A percentile compares a stretch with the other conserved stretches of the same genome.
These are phyloP conservation scores for Xerophyta viscosa DNA, from an alignment of 106 monocot species.

Conservation along the genomic window DNA sequence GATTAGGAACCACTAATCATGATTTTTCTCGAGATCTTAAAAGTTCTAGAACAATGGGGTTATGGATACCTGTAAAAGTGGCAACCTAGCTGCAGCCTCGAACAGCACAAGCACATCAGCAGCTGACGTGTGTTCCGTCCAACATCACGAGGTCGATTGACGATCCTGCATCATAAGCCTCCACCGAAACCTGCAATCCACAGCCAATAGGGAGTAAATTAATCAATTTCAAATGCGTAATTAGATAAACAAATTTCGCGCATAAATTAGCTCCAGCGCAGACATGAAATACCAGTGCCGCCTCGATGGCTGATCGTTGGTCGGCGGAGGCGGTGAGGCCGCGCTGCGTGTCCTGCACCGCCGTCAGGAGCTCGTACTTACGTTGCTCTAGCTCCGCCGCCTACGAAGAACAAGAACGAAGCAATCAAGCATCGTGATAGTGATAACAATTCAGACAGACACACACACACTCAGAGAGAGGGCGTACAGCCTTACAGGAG, in stretches of 20 bases:
- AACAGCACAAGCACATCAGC: conserved; percentile 81
- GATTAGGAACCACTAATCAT: too few species aligned
- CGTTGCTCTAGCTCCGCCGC: conserved; percentile 40
- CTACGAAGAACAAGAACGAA: not conserved
- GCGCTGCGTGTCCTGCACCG: conserved; percentile 81
- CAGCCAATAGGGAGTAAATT: not conserved
- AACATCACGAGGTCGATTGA: conserved; percentile 42
- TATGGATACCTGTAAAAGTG: conserved; percentile 53
- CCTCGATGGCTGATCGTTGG: conserved; percentile 86
- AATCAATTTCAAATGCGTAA: too few species aligned
- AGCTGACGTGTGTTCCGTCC: conserved; percentile 87
- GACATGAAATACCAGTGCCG: conserved; percentile 46
- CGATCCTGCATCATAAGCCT: conserved; percentile 47
- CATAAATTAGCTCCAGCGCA: not conserved
- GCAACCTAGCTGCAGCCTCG: conserved; percentile 65
- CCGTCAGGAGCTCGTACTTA: conserved; percentile 72
- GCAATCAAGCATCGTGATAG: not conserved
- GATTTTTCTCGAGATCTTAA: too few species aligned
- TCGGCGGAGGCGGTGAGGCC: conserved; percentile 59
- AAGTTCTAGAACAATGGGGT: too few species aligned
- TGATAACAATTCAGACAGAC: not conserved
- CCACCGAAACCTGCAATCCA: conserved; percentile 47
- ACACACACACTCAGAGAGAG: not conserved
- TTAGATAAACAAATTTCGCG: too few species aligned
- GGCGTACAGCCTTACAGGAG: conserved; percentile 3